A percentile compares a stretch with the other conserved stretches of the same genome.
phyloP scores from a whole-genome alignment of 116 monocot genomes.

The Iris pallida region DNA sequence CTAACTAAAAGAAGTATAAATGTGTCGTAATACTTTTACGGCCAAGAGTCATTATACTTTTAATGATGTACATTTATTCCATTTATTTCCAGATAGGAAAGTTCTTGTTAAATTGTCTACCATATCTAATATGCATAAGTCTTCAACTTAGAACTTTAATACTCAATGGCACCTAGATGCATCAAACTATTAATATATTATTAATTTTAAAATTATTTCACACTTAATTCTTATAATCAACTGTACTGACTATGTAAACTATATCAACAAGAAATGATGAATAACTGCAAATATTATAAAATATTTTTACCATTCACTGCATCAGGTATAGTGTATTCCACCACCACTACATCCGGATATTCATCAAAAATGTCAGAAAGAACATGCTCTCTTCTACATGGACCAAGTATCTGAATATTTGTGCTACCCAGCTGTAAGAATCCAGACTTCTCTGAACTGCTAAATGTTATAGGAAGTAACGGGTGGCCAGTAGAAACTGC shows the following conservation, averaged over 20 bases:
- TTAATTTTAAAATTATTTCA: neutral
- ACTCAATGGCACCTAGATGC: neutral
- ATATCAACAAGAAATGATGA: neutral
- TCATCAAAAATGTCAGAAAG: constrained; percentile 56
- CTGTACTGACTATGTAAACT: neutral
- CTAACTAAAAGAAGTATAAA: neutral
- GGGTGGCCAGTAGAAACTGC: constrained; percentile 70
- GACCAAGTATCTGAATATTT: constrained; percentile 55
- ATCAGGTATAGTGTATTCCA: constrained; percentile 83
- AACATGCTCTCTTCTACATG: constrained; percentile 53
- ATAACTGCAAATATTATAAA: too few species aligned
- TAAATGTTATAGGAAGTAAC: constrained; percentile 75
- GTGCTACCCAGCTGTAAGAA: constrained; percentile 47
- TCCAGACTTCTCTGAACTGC: constrained; percentile 36
- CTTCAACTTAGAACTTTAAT: neutral
- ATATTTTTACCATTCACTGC: constrained; percentile 73
- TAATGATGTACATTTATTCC: neutral
- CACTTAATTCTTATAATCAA: neutral
- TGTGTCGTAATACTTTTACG: neutral
- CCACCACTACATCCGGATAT: constrained; percentile 67
- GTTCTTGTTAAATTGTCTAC: neutral
- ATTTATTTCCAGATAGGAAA: neutral
- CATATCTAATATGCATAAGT: neutral
- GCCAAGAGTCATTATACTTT: constrained; percentile 4
- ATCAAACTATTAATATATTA: neutral